These are phyloP conservation scores for Exophiala sp. DNA, from an alignment of 2,329 filamentous ascomycete genomes.

Conservation along the genomic window DNA sequence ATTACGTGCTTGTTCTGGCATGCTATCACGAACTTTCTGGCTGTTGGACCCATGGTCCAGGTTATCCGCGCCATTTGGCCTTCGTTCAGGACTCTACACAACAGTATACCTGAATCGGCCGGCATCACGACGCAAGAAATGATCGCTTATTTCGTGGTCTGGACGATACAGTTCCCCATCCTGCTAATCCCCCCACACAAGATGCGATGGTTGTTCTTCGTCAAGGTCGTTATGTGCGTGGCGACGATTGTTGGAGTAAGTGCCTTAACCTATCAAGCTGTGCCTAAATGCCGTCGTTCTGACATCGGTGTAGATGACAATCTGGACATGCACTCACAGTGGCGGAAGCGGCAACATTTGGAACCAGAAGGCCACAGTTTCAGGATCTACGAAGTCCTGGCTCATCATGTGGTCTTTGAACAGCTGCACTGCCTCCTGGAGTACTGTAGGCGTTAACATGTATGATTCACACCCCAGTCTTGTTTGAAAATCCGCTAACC, in stretches of 20 bases:
- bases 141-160: slow-evolving; percentile 56
- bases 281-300: too few species aligned
- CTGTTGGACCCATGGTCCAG: slow-evolving; percentile 31
- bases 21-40: slow-evolving; percentile 33
- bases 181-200: slow-evolving; percentile 55
- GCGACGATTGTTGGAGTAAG: slow-evolving; percentile 28
- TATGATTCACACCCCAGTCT: not conserved
- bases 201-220: slow-evolving; percentile 53
- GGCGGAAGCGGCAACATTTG: slow-evolving; percentile 52
- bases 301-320: slow-evolving; percentile 20
- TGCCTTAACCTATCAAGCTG: too few species aligned
- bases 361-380: slow-evolving; percentile 43
- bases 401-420: slow-evolving; percentile 15
- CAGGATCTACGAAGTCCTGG: slow-evolving; percentile 52
- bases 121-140: slow-evolving; percentile 57
- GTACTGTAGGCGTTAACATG: slow-evolving; percentile 45
- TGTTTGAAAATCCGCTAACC: not conserved
- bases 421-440: slow-evolving; percentile 30
- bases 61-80: slow-evolving; percentile 42
- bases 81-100: slow-evolving; percentile 49
- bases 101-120: slow-evolving; percentile 48
- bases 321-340: slow-evolving; percentile 33
- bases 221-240: slow-evolving; percentile 40
- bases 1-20: slow-evolving; percentile 57
- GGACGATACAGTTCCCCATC: slow-evolving; percentile 53